Conservation (phyloP, 495 filamentous ascomycete genomes). For the Trichoderma asperelloides region DNA sequence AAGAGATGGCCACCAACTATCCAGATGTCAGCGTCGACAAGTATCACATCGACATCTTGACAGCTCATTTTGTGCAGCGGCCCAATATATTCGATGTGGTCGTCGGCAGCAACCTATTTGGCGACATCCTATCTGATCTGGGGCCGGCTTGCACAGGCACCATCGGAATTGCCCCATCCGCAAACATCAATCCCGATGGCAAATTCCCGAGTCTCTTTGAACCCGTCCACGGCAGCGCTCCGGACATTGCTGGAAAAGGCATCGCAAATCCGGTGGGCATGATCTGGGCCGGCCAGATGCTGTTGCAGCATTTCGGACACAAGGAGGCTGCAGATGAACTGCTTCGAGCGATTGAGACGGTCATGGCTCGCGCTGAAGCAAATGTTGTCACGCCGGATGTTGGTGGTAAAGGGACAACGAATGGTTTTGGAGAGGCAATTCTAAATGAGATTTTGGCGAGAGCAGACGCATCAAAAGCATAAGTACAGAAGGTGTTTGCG, state of each 20-base stretch:
- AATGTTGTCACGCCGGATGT: slow-evolving; percentile 58
- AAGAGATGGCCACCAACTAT: slow-evolving; percentile 63
- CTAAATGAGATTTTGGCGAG: slow-evolving; percentile 18
- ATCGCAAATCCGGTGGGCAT: slow-evolving; percentile 65
- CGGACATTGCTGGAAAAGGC: slow-evolving; percentile 64
- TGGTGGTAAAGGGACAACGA: slow-evolving; percentile 54
- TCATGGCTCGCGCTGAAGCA: slow-evolving; percentile 42
- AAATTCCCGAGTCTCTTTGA: slow-evolving; percentile 73
- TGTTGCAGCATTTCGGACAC: slow-evolving; percentile 64
- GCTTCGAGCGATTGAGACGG: slow-evolving; percentile 57
- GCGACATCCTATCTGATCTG: slow-evolving; percentile 77
- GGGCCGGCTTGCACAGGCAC: slow-evolving; percentile 79
- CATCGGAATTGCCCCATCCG: slow-evolving; percentile 71
- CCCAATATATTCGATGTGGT: slow-evolving; percentile 72
- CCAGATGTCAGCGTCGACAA: slow-evolving; percentile 63
- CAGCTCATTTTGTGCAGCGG: slow-evolving; percentile 76
- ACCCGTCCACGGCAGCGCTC: slow-evolving; percentile 69
- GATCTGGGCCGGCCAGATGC: slow-evolving; percentile 63
- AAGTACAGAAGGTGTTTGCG: background rate
- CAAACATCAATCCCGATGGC: slow-evolving; percentile 57
- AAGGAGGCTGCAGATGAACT: slow-evolving; percentile 49
- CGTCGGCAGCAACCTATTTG: slow-evolving; percentile 76
- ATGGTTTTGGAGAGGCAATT: slow-evolving; percentile 52
- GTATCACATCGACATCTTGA: slow-evolving; percentile 73
- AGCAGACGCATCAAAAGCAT: background rate